A percentile compares a stretch with the other conserved stretches of the same genome.
Evolutionary conservation across 345 rosid genomes (phyloP).

Genomic region (Hypericum androsaemum): DNA sequence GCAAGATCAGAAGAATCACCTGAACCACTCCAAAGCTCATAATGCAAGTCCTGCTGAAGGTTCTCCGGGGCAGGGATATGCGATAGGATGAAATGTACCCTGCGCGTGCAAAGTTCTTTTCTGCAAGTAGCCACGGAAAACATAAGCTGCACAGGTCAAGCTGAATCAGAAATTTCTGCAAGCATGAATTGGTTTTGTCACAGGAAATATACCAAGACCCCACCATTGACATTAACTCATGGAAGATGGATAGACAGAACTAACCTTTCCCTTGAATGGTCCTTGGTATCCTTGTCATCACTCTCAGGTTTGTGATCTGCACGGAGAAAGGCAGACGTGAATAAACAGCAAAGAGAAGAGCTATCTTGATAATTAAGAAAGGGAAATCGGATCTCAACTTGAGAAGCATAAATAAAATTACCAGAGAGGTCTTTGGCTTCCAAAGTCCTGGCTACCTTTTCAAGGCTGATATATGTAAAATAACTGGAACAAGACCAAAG

Average conservation of each 20-base stretch:
- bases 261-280: constrained; percentile 38
- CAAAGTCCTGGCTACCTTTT: constrained; percentile 44
- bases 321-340: constrained; percentile 7
- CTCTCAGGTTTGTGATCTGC: constrained; percentile 21
- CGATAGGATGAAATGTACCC: constrained; percentile 46
- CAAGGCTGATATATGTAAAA: constrained; percentile 72
- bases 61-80: constrained; percentile 40
- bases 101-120: constrained; percentile 36
- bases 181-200: no score
- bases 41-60: constrained; percentile 28
- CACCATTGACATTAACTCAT: background rate
- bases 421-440: constrained; percentile 33
- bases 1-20: constrained; percentile 33
- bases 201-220: no score
- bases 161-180: no score
- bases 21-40: constrained; percentile 77
- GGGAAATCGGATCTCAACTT: background rate
- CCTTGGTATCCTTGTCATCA: constrained; percentile 15
- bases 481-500: constrained; percentile 32
- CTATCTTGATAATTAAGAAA: background rate
- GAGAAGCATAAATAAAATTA: constrained; percentile 15
- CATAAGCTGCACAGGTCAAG: background rate
- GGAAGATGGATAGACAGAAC: constrained; percentile 4
- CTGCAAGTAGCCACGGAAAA: constrained; percentile 27
- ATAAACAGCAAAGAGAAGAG: background rate